Base-by-base conservation (phyloP, 2,329 filamentous ascomycete genomes). In the Neobulgaria alba region DNA sequence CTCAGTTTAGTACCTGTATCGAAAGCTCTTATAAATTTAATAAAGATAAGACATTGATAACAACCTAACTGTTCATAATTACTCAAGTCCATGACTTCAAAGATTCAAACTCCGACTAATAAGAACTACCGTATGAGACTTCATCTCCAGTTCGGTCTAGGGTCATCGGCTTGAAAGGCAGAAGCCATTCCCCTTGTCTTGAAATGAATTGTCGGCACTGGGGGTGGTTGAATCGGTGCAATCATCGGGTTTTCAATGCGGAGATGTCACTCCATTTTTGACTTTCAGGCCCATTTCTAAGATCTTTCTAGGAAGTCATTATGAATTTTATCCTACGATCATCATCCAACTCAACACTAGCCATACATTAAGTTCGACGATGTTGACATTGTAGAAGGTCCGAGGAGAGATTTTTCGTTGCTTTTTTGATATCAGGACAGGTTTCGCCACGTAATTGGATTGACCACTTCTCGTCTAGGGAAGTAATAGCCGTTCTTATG, bases 291-390 rank as follows among this genome's bases (percentile, higher is more conserved):
- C 41, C 41, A 32, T 39, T 23, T 36, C 41, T 32, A 36, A 43
- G 41, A 43, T 43, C 41, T 39, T 43, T 43, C 41, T 32, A 39
- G 41, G 36, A 36, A 33, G 36, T 36, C 14, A 39, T 39, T 43
- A 32, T 39, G 23, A 43, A 26, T 39, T 39, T 39, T 36, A 43
- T 36, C 39, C 2, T 33, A 39, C 41, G 39, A 39, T 26, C 36
- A 39, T 32, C 18, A 33, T 36, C 33, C 29, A 39, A 32, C 41
- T 43, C 20, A 21, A 36, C 31, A 32, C 19, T 15, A 39, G 18
- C 17, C 26, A 23, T 36, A 39, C 39, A 43, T 36, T 43, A 32
- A 32, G 41, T 43, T 39, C 36, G 31, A 43, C 36, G 39, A 16
- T 43, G 36, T 33, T 14, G 32, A 29, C 41, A 43, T 39, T 39